A percentile compares a stretch with the other conserved stretches of the same genome.
These are phyloP conservation scores for Paramecium pentaurelia DNA, from an alignment of 73 alveolate genomes.

Conservation along the genomic window DNA sequence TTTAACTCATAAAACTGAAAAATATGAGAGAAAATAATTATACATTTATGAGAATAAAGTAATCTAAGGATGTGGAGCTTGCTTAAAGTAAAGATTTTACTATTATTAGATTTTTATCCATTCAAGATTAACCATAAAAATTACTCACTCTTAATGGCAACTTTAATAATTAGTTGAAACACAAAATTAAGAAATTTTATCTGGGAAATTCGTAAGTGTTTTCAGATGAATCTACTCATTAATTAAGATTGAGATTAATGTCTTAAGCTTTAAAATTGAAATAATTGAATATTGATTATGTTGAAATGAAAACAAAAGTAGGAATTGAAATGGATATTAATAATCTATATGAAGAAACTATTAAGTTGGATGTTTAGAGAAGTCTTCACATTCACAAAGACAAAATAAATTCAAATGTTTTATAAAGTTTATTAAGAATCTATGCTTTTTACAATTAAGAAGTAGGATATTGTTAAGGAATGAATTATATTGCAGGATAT, in stretches of 20 bases:
- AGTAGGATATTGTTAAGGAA: slow-evolving; percentile 95
- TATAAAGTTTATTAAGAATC: slow-evolving; percentile 74
- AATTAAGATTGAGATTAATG: background rate
- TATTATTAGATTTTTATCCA: background rate
- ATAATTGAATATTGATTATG: slow-evolving; percentile 24
- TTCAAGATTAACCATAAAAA: slow-evolving; percentile 28
- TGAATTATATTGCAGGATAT: slow-evolving; percentile 97
- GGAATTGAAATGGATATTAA: slow-evolving; percentile 30
- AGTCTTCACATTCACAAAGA: slow-evolving; percentile 46
- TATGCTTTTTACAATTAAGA: slow-evolving; percentile 83
- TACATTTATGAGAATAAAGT: background rate
- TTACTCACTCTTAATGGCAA: background rate
- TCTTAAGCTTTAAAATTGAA: background rate
- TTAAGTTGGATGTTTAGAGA: slow-evolving; percentile 30
- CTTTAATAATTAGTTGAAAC: background rate
- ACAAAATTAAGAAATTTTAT: background rate
- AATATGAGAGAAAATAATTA: slow-evolving; percentile 22
- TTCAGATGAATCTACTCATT: background rate
- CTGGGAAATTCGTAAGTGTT: background rate
- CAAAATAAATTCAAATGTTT: slow-evolving; percentile 6
- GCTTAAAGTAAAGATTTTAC: background rate
- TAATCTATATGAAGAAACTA: background rate
- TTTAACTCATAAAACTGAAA: slow-evolving; percentile 23
- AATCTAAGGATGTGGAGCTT: background rate
- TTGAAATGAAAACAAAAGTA: background rate